Percentiles rank a stretch among this genome's conserved stretches.
These are phyloP conservation scores for Sistotremastrum niveocremeum DNA, from an alignment of 768 basidiomycete genomes.

Conservation along the genomic window DNA sequence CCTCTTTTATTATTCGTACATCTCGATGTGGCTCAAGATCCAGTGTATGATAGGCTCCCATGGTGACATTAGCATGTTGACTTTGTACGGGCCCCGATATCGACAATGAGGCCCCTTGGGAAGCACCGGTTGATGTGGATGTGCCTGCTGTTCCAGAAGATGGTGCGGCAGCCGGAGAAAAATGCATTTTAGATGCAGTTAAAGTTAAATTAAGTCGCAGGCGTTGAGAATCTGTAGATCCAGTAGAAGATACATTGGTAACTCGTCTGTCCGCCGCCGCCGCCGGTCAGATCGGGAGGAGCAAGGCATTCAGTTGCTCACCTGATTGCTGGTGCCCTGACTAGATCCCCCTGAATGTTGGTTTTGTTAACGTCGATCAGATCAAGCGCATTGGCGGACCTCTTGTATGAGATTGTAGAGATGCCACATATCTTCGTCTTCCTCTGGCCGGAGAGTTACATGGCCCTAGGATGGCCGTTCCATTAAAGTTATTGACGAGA, in stretches of 20 bases:
- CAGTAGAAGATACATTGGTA: conserved; percentile 81
- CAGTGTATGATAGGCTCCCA: conserved; percentile 90
- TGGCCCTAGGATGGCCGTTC: conserved; percentile 48
- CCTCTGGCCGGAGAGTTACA: conserved; percentile 89
- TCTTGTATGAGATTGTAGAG: conserved; percentile 91
- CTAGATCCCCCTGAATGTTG: conserved; percentile 47
- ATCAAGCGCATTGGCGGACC: conserved; percentile 19
- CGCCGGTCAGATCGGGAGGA: not conserved
- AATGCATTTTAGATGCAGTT: conserved; percentile 64
- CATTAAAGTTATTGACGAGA: conserved; percentile 9
- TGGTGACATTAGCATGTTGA: conserved; percentile 81
- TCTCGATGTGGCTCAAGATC: conserved; percentile 88
- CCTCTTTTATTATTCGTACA: conserved; percentile 81
- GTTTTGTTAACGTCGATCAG: conserved; percentile 1
- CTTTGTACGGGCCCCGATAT: conserved; percentile 74
- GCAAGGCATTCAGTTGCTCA: conserved; percentile 16
- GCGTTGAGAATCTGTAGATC: conserved; percentile 85
- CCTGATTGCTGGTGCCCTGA: conserved; percentile 80
- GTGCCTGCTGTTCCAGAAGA: conserved; percentile 19
- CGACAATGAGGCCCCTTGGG: conserved; percentile 41
- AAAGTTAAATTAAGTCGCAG: conserved; percentile 78
- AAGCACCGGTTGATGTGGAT: conserved; percentile 28
- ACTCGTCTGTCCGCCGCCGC: conserved; percentile 44
- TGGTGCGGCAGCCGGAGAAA: conserved; percentile 54
- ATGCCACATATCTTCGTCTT: conserved; percentile 99